These are phyloP conservation scores for Tolypocladium nubicola DNA, from an alignment of 2,329 filamentous ascomycete genomes.

Conservation along the genomic window DNA sequence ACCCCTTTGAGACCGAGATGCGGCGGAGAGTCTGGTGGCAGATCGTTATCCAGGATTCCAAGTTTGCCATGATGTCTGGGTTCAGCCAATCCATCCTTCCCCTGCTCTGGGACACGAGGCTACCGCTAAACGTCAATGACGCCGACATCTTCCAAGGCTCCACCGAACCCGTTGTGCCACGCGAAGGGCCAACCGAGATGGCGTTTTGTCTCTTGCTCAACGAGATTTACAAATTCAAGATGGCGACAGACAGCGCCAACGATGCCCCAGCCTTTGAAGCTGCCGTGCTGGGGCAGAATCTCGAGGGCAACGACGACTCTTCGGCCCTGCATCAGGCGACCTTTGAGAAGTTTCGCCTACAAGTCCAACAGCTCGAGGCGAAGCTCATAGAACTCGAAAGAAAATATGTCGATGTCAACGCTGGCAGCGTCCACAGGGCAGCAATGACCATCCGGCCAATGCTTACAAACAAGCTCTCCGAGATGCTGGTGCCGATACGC, in stretches of 20 bases:
- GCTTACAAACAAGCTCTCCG: constrained; percentile 37
- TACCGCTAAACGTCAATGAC: constrained; percentile 48
- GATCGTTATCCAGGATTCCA: constrained; percentile 46
- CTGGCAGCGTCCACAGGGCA: constrained; percentile 41
- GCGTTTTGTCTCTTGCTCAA: constrained; percentile 41
- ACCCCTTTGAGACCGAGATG: constrained; percentile 57
- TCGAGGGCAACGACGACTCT: constrained; percentile 15
- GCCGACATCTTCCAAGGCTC: constrained; percentile 44
- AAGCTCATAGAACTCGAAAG: constrained; percentile 34
- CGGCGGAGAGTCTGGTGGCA: constrained; percentile 59
- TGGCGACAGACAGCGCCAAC: constrained; percentile 28
- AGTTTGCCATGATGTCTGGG: constrained; percentile 46
- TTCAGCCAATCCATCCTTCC: constrained; percentile 41
- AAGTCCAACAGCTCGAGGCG: constrained; percentile 31
- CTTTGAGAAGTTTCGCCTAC: constrained; percentile 29
- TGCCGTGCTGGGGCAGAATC: constrained; percentile 34
- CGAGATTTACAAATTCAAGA: constrained; percentile 38
- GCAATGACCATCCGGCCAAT: constrained; percentile 36
- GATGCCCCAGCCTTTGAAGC: constrained; percentile 37
- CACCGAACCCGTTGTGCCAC: constrained; percentile 36
- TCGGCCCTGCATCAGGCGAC: constrained; percentile 3
- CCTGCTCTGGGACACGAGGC: constrained; percentile 44
- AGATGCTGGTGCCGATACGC: constrained; percentile 34
- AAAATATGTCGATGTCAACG: constrained; percentile 38
- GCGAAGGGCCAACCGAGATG: constrained; percentile 51